Base-by-base conservation (phyloP, 345 rosid species). In the Microcos paniculata region DNA sequence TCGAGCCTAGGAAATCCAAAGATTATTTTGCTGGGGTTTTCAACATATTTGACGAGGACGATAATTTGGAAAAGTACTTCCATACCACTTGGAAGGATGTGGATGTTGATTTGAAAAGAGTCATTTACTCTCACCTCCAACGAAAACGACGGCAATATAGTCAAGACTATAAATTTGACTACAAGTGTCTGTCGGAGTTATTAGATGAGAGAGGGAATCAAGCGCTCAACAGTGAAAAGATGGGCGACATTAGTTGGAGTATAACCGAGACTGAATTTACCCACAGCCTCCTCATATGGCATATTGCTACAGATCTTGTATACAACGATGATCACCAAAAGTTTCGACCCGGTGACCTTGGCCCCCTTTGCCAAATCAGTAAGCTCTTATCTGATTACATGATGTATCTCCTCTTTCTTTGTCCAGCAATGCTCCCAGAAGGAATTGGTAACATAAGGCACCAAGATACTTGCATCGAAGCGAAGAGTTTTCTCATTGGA, bases 281-380 rank as follows among this genome's bases (percentile, higher is more conserved):
- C 79, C n/a, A 57, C 26, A 61, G 81, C 56, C 68, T 85, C 8
- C 77, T 82, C 28, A 7, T 79, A 0, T 81, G 84, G 87, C 84
- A 84, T 23, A 61, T 84, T 2, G 82, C 82, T n/a, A 74, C 84
- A 10, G 66, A 69, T 31, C 11, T 84, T 43, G 73, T 78, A 55
- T 78, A 18, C 23, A 0, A 57, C 16, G 56, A 23, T 0, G 82
- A 76, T 35, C 26, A 38, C 23, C 13, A 21, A 0, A 46, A 48
- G 33, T 19, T 0, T 15, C 6, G 3, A 13, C 21, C 13, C 0
- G 51, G 40, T 4, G n/a, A 0, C 19, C 33, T 48, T 9, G 13
- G 35, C 23, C 18, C 1, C 2, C 24, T 63, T 3, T 19, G 70
- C 15, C 55, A 55, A 57, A 33, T 74, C n/a, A 78, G 84, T 75